phyloP scores from a whole-genome alignment of 805 yeast species.

The Saturnispora besseyi region DNA sequence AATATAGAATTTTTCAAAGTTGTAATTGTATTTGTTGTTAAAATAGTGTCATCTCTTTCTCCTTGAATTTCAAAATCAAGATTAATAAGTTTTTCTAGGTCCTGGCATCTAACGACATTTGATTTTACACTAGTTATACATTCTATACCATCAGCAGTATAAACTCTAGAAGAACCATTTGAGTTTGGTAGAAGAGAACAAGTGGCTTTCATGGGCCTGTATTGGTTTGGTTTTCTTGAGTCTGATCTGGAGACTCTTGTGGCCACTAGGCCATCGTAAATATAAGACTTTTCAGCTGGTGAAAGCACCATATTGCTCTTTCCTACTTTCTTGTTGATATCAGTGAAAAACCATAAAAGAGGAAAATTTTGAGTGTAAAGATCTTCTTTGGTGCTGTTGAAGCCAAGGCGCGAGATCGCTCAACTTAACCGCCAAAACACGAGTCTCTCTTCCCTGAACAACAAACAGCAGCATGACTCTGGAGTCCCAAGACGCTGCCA shows the following conservation, averaged over 20 bases:
- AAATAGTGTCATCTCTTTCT: constrained; percentile 66
- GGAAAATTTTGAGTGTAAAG: neutral
- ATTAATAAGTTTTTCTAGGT: constrained; percentile 45
- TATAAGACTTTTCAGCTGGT: constrained; percentile 66
- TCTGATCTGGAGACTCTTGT: constrained; percentile 65
- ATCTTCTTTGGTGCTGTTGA: neutral
- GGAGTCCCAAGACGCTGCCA: constrained; percentile 5
- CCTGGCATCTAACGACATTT: constrained; percentile 48
- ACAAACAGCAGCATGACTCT: constrained; percentile 1
- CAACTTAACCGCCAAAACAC: neutral
- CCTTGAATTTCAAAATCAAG: constrained; percentile 81
- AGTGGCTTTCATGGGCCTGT: constrained; percentile 78
- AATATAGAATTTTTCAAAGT: constrained; percentile 46
- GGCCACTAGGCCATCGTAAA: constrained; percentile 65
- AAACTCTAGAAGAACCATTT: constrained; percentile 85
- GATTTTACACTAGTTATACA: constrained; percentile 87
- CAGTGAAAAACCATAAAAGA: neutral
- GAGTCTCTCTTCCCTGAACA: neutral
- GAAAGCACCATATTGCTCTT: constrained; percentile 50
- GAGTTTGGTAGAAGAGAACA: constrained; percentile 77
- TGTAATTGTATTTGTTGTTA: constrained; percentile 55
- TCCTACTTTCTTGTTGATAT: neutral
- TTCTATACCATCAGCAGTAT: constrained; percentile 85
- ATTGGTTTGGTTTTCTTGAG: constrained; percentile 64
- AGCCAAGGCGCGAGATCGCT: neutral